Evolutionary conservation across 1,139 yeast genomes (phyloP), one percentile per base, ranked within the genome.

Genomic region (Debaryomyces subglobosus): DNA sequence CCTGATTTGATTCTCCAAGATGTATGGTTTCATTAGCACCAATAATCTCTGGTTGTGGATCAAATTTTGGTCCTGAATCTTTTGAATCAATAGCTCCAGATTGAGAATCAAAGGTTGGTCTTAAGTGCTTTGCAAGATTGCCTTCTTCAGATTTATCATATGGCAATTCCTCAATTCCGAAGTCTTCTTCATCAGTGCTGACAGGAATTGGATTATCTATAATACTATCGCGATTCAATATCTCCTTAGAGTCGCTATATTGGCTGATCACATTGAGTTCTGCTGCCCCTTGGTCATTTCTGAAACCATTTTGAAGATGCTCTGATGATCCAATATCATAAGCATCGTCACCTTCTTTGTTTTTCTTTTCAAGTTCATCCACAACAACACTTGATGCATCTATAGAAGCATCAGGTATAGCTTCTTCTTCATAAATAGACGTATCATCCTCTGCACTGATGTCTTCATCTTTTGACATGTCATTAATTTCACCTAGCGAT

Each of bases 21-120:
- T 77, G 77, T 35, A 67, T 30, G 20, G 23, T 16, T 3, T 41
- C 49, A 4, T 39, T 40, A 18, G 62, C 59, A 16, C 59, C 62
- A 20, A 68, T 68, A 16, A 68, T 60, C 44, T 64, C 68, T 3
- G 76, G 72, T 10, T 60, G 58, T 4, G 57, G 54, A 42, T 69
- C 74, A 52, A 72, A 71, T 3, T 59, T 67, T 1, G 77, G 77
- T 35, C 67, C 36, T 9, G 30, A 13, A 5, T 39, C 47, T 3
- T 42, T 43, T 20, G 62, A 60, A 20, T 60, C 63, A 15, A 67
- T 68, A 16, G 67, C 59, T 44, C 64, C 68, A 2, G 76, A 71
- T 10, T 60, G 58, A 3, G 57, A 54, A 40, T 69, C 74, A 52
- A 72, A 71, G 3, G 59, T 67, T 1, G 77, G 77, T 37, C 68